Base-by-base conservation (phyloP, 768 basidiomycete species). In the Asterophora lycoperdoides region DNA sequence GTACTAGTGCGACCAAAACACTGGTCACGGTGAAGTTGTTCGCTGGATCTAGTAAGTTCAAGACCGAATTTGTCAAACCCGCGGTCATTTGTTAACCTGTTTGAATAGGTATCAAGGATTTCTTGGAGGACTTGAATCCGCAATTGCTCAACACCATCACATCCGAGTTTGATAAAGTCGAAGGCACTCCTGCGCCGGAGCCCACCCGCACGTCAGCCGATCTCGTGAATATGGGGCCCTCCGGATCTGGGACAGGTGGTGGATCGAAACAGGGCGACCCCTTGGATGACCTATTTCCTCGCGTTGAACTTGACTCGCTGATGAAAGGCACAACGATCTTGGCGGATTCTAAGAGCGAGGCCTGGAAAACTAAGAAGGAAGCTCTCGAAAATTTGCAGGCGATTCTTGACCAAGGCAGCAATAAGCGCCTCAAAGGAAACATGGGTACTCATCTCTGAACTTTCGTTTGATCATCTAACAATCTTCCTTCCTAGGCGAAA, bases 301-400 rank as follows among this genome's bases (percentile, higher is more conserved):
- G 96, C 23, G 89, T 97, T 34, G 96, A 99, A 59, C 73, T 98
- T 34, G 94, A 98, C 56, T 75, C 79, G 46, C 67, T 99, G 19
- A 72, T 98, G 46, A 86, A 86, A 54, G 86, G 86, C 18, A 91
- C 91, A 0, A 82, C 84, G 4, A 86, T 94, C 40, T 67, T 96
- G 13, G 74, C 83, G 2, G 91, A 93, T 58, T 76, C 85, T 8
- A 93, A 91, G 70, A 95, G 84, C 57, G 94, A 95, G 55, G 85
- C 92, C 0, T 99, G 95, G 95, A 98, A 98, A 71, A 83, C 81
- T 1, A 86, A 94, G 69, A 99, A 99, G 64, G 95, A 97, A 60
- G 93, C 90, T 3, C 73, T 98, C 49, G 96, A 98, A 65, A 72
- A 74, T 0, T 65, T 98, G 14, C 86, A 91, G 60, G 82, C 79